Percentiles rank a stretch among this genome's conserved stretches.
Conservation (phyloP, 2,329 filamentous ascomycete species). For the Aureobasidium sp. region DNA sequence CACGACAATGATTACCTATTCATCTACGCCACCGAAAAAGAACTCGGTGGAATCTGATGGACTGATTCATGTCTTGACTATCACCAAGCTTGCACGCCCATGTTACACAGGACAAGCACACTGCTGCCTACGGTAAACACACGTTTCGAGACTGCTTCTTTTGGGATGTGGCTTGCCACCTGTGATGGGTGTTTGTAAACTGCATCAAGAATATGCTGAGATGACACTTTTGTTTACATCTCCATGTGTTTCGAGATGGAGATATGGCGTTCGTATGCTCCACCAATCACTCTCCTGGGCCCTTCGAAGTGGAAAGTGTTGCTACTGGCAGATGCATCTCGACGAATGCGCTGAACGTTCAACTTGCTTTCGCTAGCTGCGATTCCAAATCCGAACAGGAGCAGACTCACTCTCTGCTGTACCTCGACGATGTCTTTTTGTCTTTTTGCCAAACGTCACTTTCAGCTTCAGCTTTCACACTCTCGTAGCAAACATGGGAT, state of each 20-base stretch:
- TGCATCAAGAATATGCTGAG: background rate
- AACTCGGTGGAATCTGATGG: background rate
- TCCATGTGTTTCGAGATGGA: too few relatives aligned
- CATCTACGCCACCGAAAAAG: background rate
- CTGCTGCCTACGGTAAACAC: background rate
- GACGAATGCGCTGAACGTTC: background rate
- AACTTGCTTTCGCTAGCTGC: background rate
- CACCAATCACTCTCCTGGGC: background rate
- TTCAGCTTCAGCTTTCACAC: background rate
- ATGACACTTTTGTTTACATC: background rate
- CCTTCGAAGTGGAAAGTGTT: too few relatives aligned
- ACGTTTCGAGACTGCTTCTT: background rate
- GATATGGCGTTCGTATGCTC: background rate
- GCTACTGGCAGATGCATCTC: background rate
- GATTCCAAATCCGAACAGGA: background rate
- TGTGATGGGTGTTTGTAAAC: background rate
- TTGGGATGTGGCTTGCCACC: background rate
- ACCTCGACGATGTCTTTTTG: background rate
- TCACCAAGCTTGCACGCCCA: background rate
- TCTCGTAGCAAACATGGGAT: background rate
- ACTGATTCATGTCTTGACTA: background rate
- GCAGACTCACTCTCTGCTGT: background rate
- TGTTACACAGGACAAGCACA: background rate
- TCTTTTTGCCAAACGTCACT: background rate
- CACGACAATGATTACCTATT: background rate